Conservation (phyloP, 352 stramenopile species). For the Globisporangium megalacanthum region DNA sequence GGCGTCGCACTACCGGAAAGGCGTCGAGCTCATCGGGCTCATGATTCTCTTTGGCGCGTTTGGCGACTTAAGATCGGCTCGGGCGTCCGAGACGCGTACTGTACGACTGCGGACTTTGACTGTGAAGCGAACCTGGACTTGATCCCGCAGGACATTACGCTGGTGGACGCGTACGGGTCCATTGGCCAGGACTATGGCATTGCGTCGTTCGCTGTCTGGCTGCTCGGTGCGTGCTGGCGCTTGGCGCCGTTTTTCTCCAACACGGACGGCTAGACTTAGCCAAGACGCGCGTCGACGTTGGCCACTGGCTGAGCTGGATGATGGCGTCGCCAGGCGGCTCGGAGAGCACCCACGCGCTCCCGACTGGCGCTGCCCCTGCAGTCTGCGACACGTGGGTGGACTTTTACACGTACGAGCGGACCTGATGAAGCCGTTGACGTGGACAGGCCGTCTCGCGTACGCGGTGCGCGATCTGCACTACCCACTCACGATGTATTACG, state of each 20-base stretch:
- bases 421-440: conserved; percentile 56
- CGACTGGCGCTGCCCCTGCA: conserved; percentile 21
- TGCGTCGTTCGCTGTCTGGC: conserved; percentile 84
- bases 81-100: conserved; percentile 47
- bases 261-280: conserved; percentile 82
- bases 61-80: conserved; percentile 72
- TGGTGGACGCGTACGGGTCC: conserved; percentile 70
- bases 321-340: conserved; percentile 52
- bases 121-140: conserved; percentile 44
- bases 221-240: conserved; percentile 76
- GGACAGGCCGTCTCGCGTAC: conserved; percentile 62
- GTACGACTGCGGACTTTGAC: conserved; percentile 37
- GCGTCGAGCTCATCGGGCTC: conserved; percentile 67
- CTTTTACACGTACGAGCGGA: conserved; percentile 77
- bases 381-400: conserved; percentile 63
- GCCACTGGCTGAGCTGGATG: conserved; percentile 79
- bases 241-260: conserved; percentile 86
- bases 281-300: conserved; percentile 82
- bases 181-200: conserved; percentile 86
- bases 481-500: conserved; percentile 79
- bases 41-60: conserved; percentile 82
- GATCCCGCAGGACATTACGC: conserved; percentile 63
- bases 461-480: conserved; percentile 71
- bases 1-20: conserved; percentile 78
- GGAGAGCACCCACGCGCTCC: conserved; percentile 36